Evolutionary conservation across 2,329 filamentous ascomycete genomes (phyloP).

Genomic region (Hypoxylon sp.): DNA sequence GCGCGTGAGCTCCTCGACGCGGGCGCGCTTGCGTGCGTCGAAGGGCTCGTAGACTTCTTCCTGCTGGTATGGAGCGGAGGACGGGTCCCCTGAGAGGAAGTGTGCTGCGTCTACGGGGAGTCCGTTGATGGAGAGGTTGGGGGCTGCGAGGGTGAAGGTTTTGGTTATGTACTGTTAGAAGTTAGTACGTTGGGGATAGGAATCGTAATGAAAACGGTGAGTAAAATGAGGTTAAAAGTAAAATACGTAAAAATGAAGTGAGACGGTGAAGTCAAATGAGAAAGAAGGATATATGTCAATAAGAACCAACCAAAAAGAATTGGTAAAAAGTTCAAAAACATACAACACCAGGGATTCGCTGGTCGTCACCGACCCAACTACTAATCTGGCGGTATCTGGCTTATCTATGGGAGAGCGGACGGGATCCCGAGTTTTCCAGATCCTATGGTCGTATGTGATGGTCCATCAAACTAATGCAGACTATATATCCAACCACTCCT

Average conservation of each 20-base stretch:
- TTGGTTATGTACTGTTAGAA: constrained; percentile 70
- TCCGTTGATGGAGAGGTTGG: constrained; percentile 76
- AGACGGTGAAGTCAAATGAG: neutral
- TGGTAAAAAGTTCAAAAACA: constrained; percentile 48
- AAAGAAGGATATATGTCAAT: constrained; percentile 9
- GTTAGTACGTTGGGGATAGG: constrained; percentile 5
- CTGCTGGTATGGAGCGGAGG: constrained; percentile 47
- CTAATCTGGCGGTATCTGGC: constrained; percentile 53
- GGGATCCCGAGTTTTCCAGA: constrained; percentile 53
- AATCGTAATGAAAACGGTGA: neutral
- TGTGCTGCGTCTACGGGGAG: constrained; percentile 62
- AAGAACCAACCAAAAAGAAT: neutral
- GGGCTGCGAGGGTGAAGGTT: constrained; percentile 71
- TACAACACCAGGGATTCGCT: constrained; percentile 56
- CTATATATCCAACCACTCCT: constrained; percentile 41
- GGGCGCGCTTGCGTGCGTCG: constrained; percentile 70
- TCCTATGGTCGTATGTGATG: constrained; percentile 55
- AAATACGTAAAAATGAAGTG: constrained; percentile 3
- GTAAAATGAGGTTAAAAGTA: neutral
- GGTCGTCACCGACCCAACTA: constrained; percentile 56
- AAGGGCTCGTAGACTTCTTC: constrained; percentile 71
- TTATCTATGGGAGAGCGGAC: constrained; percentile 56
- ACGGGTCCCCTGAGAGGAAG: constrained; percentile 55
- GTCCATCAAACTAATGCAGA: fast-evolving
- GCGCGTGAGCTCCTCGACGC: constrained; percentile 72